phyloP scores from a whole-genome alignment of 2,329 filamentous ascomycete species.

The Volutella citrinella region DNA sequence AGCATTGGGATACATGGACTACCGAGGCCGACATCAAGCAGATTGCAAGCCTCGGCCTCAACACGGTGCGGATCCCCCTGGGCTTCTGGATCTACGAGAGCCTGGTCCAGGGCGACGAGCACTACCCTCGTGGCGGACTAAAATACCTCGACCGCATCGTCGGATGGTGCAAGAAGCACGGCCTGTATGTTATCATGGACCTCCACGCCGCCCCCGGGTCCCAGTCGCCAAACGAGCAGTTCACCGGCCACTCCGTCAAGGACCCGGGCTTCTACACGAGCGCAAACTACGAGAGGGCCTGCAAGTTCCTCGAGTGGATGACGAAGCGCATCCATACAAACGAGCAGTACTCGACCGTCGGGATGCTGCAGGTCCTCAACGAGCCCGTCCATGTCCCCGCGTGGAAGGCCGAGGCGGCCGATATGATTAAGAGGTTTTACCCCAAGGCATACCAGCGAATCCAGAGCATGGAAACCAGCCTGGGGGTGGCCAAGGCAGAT shows the following conservation, averaged over 20 bases:
- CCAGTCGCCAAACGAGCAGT: slow-evolving; percentile 21
- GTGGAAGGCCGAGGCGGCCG: slow-evolving; percentile 17
- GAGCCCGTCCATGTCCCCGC: slow-evolving; percentile 46
- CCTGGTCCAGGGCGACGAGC: slow-evolving; percentile 17
- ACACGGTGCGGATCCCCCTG: slow-evolving; percentile 25
- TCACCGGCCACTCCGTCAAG: slow-evolving; percentile 18
- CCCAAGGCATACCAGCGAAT: slow-evolving; percentile 34
- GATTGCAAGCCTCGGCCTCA: slow-evolving; percentile 20
- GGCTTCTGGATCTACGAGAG: slow-evolving; percentile 26
- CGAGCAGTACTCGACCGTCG: slow-evolving; percentile 50
- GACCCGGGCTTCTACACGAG: slow-evolving; percentile 51
- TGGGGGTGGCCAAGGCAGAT: slow-evolving; percentile 39
- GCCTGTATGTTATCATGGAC: slow-evolving; percentile 24
- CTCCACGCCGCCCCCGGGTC: slow-evolving; percentile 22
- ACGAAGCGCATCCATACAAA: slow-evolving; percentile 49
- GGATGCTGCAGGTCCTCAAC: slow-evolving; percentile 58
- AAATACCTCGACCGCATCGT: slow-evolving; percentile 24
- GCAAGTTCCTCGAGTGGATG: slow-evolving; percentile 54
- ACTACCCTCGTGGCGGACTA: slow-evolving; percentile 21
- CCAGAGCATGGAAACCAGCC: slow-evolving; percentile 42
- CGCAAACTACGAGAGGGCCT: slow-evolving; percentile 54
- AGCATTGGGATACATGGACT: slow-evolving; percentile 24
- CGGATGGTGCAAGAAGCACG: slow-evolving; percentile 21
- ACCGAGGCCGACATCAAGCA: slow-evolving; percentile 19
- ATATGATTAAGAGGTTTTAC: slow-evolving; percentile 26